Evolutionary conservation across 768 basidiomycete genomes (phyloP), one percentile per base, ranked within the genome.

Genomic region (Rhizopogon sp.): DNA sequence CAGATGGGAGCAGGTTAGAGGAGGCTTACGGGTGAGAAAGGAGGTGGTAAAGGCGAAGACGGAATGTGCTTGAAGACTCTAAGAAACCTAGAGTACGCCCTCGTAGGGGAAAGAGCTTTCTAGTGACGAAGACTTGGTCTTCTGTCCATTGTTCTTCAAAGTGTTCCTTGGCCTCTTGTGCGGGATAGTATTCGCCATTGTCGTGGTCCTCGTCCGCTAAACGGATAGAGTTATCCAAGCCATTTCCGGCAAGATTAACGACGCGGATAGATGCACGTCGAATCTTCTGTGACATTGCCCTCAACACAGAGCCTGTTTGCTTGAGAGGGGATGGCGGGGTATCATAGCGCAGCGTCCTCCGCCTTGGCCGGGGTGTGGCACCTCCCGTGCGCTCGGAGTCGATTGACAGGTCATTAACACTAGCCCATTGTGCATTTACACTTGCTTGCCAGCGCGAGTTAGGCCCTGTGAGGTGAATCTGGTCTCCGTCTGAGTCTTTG

Each of bases 81-180:
- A 98, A 78, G 49, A 85, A 75, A 3, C 90, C 85, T 55, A 98
- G 73, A 2, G 93, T 90, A 37, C 83, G 77, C 9, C 95, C 94
- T 56, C 90, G 81, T 52, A 95, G 75, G 5, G 81, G 81, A 11
- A 79, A 58, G 3, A 66, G 64, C 59, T 72, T 74, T 35, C 73
- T 71, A 41, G 78, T 63, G 84, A 80, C 9, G 75, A 72, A 9
- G 66, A 43, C 4, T 57, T 57, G 25, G 62, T 60, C 40, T 49
- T 64, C 64, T 33, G 62, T 58, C 11, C 56, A 56, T 42, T 63
- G 60, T 13, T 62, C 67, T 14, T 72, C 67, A 6, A 66, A 71
- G 7, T 70, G 72, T 17, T 73, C 74, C 2, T 71, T 71, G 10
- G 66, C 72, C 5, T 71, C 73, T 5, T 74, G 70, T 6, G 68